Evolutionary conservation across 2,329 filamentous ascomycete genomes (phyloP), one percentile per base, ranked within the genome.

Genomic region (Colletotrichum agaves): DNA sequence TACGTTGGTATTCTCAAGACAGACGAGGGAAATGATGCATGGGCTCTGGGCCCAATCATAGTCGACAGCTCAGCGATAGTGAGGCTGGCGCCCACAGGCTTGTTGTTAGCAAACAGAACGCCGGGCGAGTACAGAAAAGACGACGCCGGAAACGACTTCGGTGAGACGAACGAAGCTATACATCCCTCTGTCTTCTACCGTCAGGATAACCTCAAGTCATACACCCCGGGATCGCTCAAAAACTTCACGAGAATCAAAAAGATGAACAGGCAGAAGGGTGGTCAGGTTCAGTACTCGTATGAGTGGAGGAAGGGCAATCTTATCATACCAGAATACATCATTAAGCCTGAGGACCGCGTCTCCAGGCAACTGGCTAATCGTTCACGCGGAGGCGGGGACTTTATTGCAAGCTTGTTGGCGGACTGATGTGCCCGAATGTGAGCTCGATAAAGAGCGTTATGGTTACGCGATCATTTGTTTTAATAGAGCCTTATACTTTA

Each of bases 151-250:
- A 43, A 62, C 10, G 47, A 31, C 5, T 10, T 17, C 5, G 67
- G 58, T 11, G 7, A 52, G 6, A 71, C 69, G 0, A 63, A 67
- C 10, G 69, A 71, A 19, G 11, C 17, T 13, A 19, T 71, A 11
- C 69, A 71, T 33, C 69, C 69, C 3, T 62, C 60, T 12, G 52
- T 64, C 12, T 21, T 49, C 8, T 52, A 63, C 4, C 67, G 69
- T 19, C 31, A n/a, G 37, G n/a, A 15, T 1, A n/a, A 47, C 4
- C 5, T 21, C 10, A 47, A 31, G 3, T 69, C 47, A 8, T 50
- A 69, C 31, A 17, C 8, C 1, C 61, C 62, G 10, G 12, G 10
- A 3, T 21, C 67, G 4, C 50, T 67, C 2, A 17, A 33, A 12
- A 17, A 37, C 4, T 60, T 58, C 15, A 15, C 3, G 13, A 43